These are phyloP conservation scores for Boletus bicolor DNA, from an alignment of 768 basidiomycete species.

Conservation along the genomic window DNA sequence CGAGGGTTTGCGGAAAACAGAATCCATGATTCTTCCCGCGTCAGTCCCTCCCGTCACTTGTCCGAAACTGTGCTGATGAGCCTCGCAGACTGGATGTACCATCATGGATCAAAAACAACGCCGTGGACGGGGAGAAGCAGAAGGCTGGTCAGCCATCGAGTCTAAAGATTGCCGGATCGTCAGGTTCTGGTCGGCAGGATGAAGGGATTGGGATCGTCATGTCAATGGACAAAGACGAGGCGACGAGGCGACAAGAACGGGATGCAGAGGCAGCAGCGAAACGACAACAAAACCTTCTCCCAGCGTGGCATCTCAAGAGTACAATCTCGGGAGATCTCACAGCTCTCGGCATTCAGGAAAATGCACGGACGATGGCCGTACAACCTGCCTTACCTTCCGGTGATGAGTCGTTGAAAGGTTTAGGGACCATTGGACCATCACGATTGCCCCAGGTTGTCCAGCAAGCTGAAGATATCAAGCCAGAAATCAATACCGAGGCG, in stretches of 20 bases:
- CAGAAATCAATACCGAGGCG: slow-evolving; percentile 50
- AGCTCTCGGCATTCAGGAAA: slow-evolving; percentile 76
- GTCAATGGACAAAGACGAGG: slow-evolving; percentile 86
- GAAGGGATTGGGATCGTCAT: slow-evolving; percentile 85
- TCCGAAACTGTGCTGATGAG: neutral
- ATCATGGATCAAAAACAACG: slow-evolving; percentile 75
- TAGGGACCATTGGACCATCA: slow-evolving; percentile 51
- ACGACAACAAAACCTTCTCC: slow-evolving; percentile 86
- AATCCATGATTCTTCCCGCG: slow-evolving; percentile 82
- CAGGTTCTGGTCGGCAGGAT: slow-evolving; percentile 54
- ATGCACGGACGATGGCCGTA: slow-evolving; percentile 46
- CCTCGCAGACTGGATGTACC: slow-evolving; percentile 71
- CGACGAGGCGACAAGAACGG: slow-evolving; percentile 65
- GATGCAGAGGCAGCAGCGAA: slow-evolving; percentile 83
- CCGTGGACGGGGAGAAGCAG: slow-evolving; percentile 59
- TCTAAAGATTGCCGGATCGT: slow-evolving; percentile 73
- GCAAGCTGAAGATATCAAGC: slow-evolving; percentile 40
- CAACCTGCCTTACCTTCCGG: slow-evolving; percentile 45
- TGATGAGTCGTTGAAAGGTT: slow-evolving; percentile 69
- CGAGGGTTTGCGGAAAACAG: slow-evolving; percentile 85
- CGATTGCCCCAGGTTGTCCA: slow-evolving; percentile 29
- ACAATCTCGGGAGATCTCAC: slow-evolving; percentile 93
- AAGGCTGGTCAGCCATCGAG: slow-evolving; percentile 50
- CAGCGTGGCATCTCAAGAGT: slow-evolving; percentile 93
- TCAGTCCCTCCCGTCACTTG: slow-evolving; percentile 37